Percentiles rank a stretch among this genome's conserved stretches.
Evolutionary conservation across 768 basidiomycete genomes (phyloP).

Genomic region (Artomyces pyxidatus): DNA sequence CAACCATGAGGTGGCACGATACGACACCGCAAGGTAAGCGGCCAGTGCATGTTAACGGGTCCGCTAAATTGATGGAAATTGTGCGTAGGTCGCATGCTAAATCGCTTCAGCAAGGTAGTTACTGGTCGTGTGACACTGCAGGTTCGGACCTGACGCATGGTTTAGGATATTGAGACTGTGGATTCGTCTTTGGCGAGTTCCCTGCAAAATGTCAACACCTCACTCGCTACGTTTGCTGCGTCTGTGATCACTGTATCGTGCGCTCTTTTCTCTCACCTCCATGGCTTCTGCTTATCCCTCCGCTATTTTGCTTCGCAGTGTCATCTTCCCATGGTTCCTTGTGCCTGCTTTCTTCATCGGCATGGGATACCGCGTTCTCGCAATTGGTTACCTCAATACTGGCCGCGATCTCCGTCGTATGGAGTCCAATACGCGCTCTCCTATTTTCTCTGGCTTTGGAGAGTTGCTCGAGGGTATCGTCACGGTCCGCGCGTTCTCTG

Average conservation of each 20-base stretch:
- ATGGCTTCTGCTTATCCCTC: constrained; percentile 15
- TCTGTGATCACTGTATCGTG: constrained; percentile 67
- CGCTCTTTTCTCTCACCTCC: constrained; percentile 18
- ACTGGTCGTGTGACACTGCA: background rate
- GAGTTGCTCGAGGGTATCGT: constrained; percentile 84
- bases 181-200: constrained; percentile 64
- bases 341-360: constrained; percentile 71
- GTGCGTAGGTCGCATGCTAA: constrained; percentile 80
- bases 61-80: too few species aligned
- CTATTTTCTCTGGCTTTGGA: constrained; percentile 77
- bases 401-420: constrained; percentile 82
- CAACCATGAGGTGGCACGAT: constrained; percentile 82
- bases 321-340: constrained; percentile 78
- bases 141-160: constrained; percentile 1
- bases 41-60: too few species aligned
- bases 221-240: constrained; percentile 68
- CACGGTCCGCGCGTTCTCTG: constrained; percentile 88
- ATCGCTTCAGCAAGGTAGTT: constrained; percentile 66
- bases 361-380: constrained; percentile 59
- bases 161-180: constrained; percentile 76
- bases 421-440: constrained; percentile 82
- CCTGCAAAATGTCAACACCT: constrained; percentile 69
- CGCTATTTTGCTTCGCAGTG: constrained; percentile 25
- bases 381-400: constrained; percentile 68
- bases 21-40: constrained; percentile 70